A percentile compares a stretch with the other conserved stretches of the same genome.
Evolutionary conservation across 306 rosid species (phyloP).

Genomic region (Trifolium subterraneum): DNA sequence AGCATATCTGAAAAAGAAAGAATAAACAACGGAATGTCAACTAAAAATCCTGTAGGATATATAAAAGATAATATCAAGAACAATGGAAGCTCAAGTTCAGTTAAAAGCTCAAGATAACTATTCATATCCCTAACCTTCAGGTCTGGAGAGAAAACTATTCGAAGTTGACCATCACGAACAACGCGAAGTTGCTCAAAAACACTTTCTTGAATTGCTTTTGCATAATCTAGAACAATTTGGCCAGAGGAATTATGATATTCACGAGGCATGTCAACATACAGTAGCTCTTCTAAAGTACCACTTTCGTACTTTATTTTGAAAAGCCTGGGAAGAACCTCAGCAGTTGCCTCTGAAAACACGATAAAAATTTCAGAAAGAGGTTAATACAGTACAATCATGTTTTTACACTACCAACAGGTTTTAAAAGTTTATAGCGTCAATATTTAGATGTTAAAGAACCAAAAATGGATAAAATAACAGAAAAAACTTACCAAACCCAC

Average conservation of each 20-base stretch:
- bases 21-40: slow-evolving; percentile 33
- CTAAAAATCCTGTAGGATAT: slow-evolving; percentile 54
- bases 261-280: slow-evolving; percentile 92
- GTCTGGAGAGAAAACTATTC: slow-evolving; percentile 86
- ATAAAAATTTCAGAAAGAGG: slow-evolving; percentile 35
- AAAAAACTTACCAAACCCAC: slow-evolving; percentile 82
- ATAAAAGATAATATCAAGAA: slow-evolving; percentile 17
- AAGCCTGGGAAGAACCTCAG: slow-evolving; percentile 97
- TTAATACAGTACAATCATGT: slow-evolving; percentile 29
- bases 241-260: slow-evolving; percentile 94
- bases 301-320: slow-evolving; percentile 97
- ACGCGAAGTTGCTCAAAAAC: slow-evolving; percentile 99
- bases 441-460: slow-evolving; percentile 4
- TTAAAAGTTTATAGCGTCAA: neutral
- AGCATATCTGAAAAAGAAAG: slow-evolving; percentile 72
- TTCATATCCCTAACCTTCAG: slow-evolving; percentile 65
- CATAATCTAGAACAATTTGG: slow-evolving; percentile 90
- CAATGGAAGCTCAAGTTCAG: neutral
- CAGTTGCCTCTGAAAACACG: slow-evolving; percentile 82
- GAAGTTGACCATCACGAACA: slow-evolving; percentile 96
- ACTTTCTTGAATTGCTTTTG: slow-evolving; percentile 92
- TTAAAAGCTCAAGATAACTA: slow-evolving; percentile 22
- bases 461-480: slow-evolving; percentile 24
- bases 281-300: slow-evolving; percentile 95
- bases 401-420: slow-evolving; percentile 6